Conservation (phyloP, 305 asterid species). For the Ilex paraguariensis region DNA sequence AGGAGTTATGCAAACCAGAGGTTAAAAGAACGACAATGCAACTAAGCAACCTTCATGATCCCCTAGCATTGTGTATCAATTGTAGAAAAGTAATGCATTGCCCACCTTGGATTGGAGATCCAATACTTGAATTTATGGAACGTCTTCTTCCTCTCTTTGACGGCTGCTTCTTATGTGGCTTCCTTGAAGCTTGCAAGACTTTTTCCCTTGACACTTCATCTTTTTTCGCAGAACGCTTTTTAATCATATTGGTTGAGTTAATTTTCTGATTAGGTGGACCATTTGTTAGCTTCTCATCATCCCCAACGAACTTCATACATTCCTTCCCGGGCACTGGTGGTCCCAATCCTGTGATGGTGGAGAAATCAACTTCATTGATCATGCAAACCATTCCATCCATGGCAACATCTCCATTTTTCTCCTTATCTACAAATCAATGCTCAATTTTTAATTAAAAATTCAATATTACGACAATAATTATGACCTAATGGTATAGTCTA, state of each 20-base stretch:
- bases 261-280: conserved; percentile 19
- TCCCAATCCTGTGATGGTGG: conserved; percentile 20
- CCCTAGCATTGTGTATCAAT: neutral
- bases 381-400: conserved; percentile 19
- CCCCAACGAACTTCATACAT: conserved; percentile 11
- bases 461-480: too few species aligned
- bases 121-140: conserved; percentile 16
- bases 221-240: conserved; percentile 13
- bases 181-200: conserved; percentile 23
- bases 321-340: conserved; percentile 19
- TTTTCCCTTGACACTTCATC: conserved; percentile 18
- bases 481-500: too few species aligned
- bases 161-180: conserved; percentile 27
- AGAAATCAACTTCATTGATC: conserved; percentile 18
- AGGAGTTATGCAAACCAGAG: neutral
- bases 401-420: conserved; percentile 17
- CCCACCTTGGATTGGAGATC: conserved; percentile 41
- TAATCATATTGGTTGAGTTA: conserved; percentile 18
- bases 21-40: conserved; percentile 5
- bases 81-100: neutral
- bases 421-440: neutral
- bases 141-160: conserved; percentile 40
- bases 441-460: too few species aligned
- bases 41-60: neutral
- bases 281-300: conserved; percentile 17